phyloP scores from a whole-genome alignment of 768 basidiomycete genomes.

The Mycena amicta region DNA sequence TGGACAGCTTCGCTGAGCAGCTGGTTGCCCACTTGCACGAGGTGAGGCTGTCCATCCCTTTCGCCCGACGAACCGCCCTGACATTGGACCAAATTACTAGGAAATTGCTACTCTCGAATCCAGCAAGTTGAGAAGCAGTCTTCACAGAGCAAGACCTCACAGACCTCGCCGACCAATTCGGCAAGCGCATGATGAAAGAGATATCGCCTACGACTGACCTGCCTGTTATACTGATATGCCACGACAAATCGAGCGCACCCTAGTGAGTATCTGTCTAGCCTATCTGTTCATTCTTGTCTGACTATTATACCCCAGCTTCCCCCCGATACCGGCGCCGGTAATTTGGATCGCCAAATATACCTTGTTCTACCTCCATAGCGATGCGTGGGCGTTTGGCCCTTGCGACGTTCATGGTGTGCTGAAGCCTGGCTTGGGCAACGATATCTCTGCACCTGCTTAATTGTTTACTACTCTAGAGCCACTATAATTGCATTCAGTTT shows the following conservation, averaged over 20 bases:
- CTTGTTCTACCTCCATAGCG: neutral
- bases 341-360: neutral
- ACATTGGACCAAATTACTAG: constrained; percentile 1
- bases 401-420: neutral
- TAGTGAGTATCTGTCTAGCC: neutral
- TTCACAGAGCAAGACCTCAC: constrained; percentile 17
- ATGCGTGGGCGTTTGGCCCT: neutral
- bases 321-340: neutral
- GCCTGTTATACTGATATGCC: neutral
- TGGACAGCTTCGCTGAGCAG: constrained; percentile 9
- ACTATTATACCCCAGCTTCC: neutral
- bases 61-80: neutral
- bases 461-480: no score
- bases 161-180: constrained; percentile 3
- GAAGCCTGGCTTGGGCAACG: neutral
- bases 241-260: neutral
- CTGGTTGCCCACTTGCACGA: constrained; percentile 12
- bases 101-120: constrained; percentile 14
- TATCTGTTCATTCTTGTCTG: neutral
- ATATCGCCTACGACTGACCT: neutral
- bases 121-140: constrained; percentile 2
- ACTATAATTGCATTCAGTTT: no score
- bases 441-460: no score
- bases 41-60: neutral
- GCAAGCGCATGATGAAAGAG: neutral